These are phyloP conservation scores for Eucalyptus urophylla DNA, from an alignment of 345 rosid species.

Conservation along the genomic window DNA sequence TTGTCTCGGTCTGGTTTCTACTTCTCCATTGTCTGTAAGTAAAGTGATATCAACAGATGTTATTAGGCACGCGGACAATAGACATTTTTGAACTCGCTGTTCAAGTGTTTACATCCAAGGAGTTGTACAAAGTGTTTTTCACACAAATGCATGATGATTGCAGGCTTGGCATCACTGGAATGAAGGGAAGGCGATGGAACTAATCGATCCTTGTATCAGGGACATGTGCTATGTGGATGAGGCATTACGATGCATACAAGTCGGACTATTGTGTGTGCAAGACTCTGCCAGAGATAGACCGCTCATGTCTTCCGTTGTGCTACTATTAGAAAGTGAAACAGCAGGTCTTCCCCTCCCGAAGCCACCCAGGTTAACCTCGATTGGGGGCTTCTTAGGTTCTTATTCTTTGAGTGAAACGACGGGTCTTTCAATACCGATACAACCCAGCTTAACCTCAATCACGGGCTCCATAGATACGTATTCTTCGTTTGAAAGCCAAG, in stretches of 20 bases:
- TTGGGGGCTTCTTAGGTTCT: conserved; percentile 23
- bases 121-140: neutral
- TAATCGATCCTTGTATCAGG: conserved; percentile 44
- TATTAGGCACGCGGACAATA: neutral
- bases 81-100: neutral
- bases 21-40: neutral
- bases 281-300: conserved; percentile 62
- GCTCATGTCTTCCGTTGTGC: conserved; percentile 49
- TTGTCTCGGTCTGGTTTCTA: neutral
- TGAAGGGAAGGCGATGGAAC: conserved; percentile 45
- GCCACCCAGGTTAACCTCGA: conserved; percentile 45
- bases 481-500: neutral
- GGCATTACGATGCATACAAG: conserved; percentile 59
- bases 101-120: neutral
- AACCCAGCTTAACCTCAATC: neutral
- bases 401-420: neutral
- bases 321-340: conserved; percentile 62
- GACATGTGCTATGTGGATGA: conserved; percentile 22
- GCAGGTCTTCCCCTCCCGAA: conserved; percentile 36
- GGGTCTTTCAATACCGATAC: neutral
- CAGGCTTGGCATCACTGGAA: conserved; percentile 80
- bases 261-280: conserved; percentile 80
- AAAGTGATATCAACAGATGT: neutral
- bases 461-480: neutral
- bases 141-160: neutral